A percentile compares a stretch with the other conserved stretches of the same genome.
phyloP scores from a whole-genome alignment of 2,329 filamentous ascomycete species.

The Apiospora hydei region DNA sequence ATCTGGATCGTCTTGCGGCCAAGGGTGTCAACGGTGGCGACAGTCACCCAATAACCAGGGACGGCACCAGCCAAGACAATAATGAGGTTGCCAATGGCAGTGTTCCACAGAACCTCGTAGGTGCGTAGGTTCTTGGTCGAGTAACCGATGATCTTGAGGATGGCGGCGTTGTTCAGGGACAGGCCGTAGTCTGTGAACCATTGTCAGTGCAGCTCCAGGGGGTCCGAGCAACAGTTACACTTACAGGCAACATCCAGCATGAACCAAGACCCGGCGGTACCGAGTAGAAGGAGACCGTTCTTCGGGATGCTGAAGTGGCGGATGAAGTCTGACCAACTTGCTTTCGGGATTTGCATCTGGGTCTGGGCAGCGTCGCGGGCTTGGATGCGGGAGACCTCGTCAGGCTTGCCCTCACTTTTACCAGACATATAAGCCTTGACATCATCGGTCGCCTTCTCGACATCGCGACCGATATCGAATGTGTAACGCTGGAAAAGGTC shows the following conservation, averaged over 20 bases:
- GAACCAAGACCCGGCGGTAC: slow-evolving; percentile 88
- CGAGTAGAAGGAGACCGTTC: slow-evolving; percentile 75
- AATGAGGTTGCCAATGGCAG: slow-evolving; percentile 79
- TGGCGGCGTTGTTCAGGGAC: slow-evolving; percentile 77
- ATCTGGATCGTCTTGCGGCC: slow-evolving; percentile 82
- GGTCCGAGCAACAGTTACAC: slow-evolving; percentile 48
- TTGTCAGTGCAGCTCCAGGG: slow-evolving; percentile 24
- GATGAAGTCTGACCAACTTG: slow-evolving; percentile 75
- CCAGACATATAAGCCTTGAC: slow-evolving; percentile 77
- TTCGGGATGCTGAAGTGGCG: slow-evolving; percentile 74
- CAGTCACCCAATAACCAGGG: slow-evolving; percentile 83
- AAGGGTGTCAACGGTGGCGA: slow-evolving; percentile 74
- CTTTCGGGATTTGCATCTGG: slow-evolving; percentile 70
- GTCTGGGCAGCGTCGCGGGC: slow-evolving; percentile 60
- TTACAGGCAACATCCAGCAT: slow-evolving; percentile 56
- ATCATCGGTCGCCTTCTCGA: slow-evolving; percentile 76
- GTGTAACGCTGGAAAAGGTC: slow-evolving; percentile 68
- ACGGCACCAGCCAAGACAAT: slow-evolving; percentile 81
- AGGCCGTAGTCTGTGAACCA: slow-evolving; percentile 61
- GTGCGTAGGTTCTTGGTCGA: slow-evolving; percentile 61
- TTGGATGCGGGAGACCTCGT: slow-evolving; percentile 70
- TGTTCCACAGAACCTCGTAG: slow-evolving; percentile 76
- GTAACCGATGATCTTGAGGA: slow-evolving; percentile 76
- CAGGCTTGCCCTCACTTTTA: slow-evolving; percentile 66
- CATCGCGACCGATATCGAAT: slow-evolving; percentile 79